These are phyloP conservation scores for Cordyceps fumosorosea DNA, from an alignment of 2,329 filamentous ascomycete species.

Conservation along the genomic window DNA sequence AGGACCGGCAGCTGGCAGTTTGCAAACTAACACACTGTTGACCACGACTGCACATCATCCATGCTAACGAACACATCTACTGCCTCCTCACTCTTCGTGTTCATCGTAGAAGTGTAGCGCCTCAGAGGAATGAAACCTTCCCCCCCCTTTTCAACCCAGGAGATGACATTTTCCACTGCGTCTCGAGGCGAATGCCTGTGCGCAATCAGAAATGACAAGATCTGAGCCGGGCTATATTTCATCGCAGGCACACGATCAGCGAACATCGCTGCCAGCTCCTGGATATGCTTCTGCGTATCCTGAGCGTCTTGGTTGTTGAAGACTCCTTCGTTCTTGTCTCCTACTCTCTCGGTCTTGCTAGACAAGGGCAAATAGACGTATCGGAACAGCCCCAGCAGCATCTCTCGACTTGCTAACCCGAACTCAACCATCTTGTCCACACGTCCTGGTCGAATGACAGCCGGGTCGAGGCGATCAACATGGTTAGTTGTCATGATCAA, in stretches of 20 bases:
- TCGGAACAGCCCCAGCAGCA: conserved; percentile 5
- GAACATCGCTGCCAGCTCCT: too few relatives aligned
- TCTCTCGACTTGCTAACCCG: conserved; percentile 9
- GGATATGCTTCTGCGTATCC: too few relatives aligned
- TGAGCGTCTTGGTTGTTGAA: too few relatives aligned
- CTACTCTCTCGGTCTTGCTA: not conserved
- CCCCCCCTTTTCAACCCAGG: not conserved
- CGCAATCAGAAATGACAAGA: conserved; percentile 4
- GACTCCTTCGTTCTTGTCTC: too few relatives aligned
- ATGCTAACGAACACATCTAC: too few relatives aligned
- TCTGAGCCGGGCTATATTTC: not conserved
- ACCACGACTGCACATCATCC: too few relatives aligned
- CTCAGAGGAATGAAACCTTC: not conserved
- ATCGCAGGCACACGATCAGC: too few relatives aligned
- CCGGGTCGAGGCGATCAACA: conserved; percentile 56
- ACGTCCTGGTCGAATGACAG: conserved; percentile 58
- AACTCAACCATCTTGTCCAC: conserved; percentile 42
- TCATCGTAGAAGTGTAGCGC: too few relatives aligned
- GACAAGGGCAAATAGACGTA: conserved; percentile 4
- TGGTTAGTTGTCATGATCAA: conserved; percentile 40
- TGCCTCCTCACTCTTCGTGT: too few relatives aligned
- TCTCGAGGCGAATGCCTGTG: not conserved
- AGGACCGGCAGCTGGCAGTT: too few relatives aligned
- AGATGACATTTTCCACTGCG: not conserved
- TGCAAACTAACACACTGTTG: too few relatives aligned